Conservation (phyloP, 148 eudicot genomes). For the Rhododendron williamsianum region DNA sequence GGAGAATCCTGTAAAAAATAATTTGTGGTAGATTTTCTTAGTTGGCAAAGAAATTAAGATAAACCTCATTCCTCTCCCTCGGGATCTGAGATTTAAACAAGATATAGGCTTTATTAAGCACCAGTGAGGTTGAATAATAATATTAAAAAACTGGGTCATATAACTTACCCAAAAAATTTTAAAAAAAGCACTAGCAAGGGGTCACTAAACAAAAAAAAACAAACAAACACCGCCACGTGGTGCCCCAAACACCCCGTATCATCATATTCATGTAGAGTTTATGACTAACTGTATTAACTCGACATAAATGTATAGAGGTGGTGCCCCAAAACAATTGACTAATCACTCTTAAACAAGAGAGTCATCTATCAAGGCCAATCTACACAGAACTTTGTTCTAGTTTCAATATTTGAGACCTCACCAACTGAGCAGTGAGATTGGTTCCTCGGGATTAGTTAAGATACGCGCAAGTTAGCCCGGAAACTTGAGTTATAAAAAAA, state of each 20-base stretch:
- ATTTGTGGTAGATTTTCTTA: not conserved
- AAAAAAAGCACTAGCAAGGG: not conserved
- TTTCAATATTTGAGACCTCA: not conserved
- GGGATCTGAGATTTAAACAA: conserved; percentile 18
- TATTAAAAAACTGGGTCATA: not conserved
- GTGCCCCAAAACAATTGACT: not conserved
- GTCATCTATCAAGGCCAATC: too few relatives aligned
- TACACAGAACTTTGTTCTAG: too few relatives aligned
- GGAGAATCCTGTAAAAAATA: not conserved
- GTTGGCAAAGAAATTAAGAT: conserved; percentile 9
- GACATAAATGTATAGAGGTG: not conserved
- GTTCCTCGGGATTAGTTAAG: too few relatives aligned
- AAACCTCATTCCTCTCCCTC: not conserved
- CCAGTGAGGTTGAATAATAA: not conserved
- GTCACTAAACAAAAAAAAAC: not conserved
- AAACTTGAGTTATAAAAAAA: too few relatives aligned
- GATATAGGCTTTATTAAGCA: not conserved
- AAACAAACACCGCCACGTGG: not conserved
- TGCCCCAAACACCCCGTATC: not conserved
- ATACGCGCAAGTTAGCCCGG: too few relatives aligned
- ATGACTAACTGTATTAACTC: not conserved
- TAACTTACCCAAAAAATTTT: not conserved
- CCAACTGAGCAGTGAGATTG: too few relatives aligned
- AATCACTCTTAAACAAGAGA: not conserved
- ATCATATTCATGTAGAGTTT: not conserved